phyloP scores from a whole-genome alignment of 192 early-diverging fungal species.

The Backusella liffmaniae region DNA sequence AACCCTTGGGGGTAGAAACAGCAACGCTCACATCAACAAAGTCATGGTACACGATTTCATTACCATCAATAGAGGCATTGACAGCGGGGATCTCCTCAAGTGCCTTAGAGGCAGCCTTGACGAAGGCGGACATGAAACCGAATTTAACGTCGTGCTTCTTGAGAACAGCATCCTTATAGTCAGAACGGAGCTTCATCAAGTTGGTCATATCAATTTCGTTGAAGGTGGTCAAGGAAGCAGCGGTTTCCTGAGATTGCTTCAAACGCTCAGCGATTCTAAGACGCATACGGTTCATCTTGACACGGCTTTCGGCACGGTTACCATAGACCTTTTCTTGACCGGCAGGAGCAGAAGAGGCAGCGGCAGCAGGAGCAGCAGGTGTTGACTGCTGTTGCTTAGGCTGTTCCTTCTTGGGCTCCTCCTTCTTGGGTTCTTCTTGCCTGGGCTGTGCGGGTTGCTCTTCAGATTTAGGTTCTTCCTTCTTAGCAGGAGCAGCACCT shows the following conservation, averaged over 20 bases:
- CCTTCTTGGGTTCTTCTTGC: constrained; percentile 36
- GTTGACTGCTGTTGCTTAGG: constrained; percentile 40
- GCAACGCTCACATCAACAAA: constrained; percentile 96
- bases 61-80: constrained; percentile 94
- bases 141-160: constrained; percentile 96
- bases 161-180: constrained; percentile 92
- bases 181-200: constrained; percentile 87
- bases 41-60: constrained; percentile 90
- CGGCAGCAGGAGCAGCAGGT: constrained; percentile 34
- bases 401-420: constrained; percentile 40
- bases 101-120: constrained; percentile 86
- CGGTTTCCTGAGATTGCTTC: constrained; percentile 96
- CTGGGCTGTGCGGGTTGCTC: constrained; percentile 43
- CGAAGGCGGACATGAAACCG: constrained; percentile 98
- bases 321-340: constrained; percentile 22
- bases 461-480: constrained; percentile 37
- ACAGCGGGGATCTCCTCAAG: constrained; percentile 90
- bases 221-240: constrained; percentile 97
- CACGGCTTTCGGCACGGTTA: constrained; percentile 39
- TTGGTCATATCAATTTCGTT: constrained; percentile 99
- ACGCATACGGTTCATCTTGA: constrained; percentile 99
- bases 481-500: constrained; percentile 27
- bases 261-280: constrained; percentile 89
- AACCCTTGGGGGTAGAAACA: constrained; percentile 97
- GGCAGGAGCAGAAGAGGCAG: constrained; percentile 13